Base-by-base conservation (phyloP, 306 rosid genomes). In the Prunus dulcis region DNA sequence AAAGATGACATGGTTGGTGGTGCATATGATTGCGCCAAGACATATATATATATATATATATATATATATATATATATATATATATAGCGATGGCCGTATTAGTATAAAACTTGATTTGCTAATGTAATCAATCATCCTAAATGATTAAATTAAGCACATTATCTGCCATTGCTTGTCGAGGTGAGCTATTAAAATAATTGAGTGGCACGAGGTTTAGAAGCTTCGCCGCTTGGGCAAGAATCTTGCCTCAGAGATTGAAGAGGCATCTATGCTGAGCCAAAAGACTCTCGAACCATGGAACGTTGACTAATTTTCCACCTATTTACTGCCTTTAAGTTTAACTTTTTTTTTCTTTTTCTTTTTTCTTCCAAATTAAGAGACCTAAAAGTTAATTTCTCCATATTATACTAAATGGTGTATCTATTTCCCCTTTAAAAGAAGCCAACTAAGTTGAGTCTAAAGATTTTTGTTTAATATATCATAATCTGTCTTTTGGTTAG, bases 171-270 rank as follows among this genome's bases (percentile, higher is more conserved):
- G 78, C 22, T 49, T 64, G 69, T 19, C 10, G 81, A 41, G 83
- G 60, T 38, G 60, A 64, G 67, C 27, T 61, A 64, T 34, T 43
- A 63, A 30, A 19, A 19, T 6, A 55, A 74, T 72, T 12, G 11
- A 19, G 6, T 57, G 71, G 67, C 81, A 64, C 69, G 61, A 69
- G 83, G 92, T 86, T 91, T 89, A 83, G 92, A 89, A 89, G 91
- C 86, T 89, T 91, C 94, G 69, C 56, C 76, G 66, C 57, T 55
- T 22, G 23, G 72, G 71, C 78, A 78, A 38, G 80, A 84, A 78
- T 76, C 84, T 83, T 49, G 73, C 51, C 53, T 73, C 66, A 69
- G 49, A 82, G 56, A 76, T 72, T 74, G 62, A 73, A 49, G 86
- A 72, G 73, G 81, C 81, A 81, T 77, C 84, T 66, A 32, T 75